These are phyloP conservation scores for Podila horticola DNA, from an alignment of 192 early-diverging fungal genomes.

Conservation along the genomic window DNA sequence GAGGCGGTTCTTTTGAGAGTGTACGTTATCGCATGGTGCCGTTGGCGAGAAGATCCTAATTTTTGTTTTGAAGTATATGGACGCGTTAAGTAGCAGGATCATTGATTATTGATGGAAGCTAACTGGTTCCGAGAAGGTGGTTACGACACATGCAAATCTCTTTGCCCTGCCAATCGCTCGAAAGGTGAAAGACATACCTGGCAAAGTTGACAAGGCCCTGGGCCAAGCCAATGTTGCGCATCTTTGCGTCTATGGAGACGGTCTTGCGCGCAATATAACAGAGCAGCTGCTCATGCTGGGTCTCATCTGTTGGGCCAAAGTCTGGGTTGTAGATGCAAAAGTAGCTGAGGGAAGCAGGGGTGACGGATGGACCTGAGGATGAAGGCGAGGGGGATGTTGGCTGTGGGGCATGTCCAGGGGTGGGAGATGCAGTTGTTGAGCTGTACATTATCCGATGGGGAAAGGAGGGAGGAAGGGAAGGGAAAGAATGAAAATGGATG, in stretches of 20 bases:
- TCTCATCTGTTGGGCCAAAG: constrained; percentile 72
- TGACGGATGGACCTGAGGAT: constrained; percentile 28
- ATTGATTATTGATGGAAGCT: neutral
- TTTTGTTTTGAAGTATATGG: neutral
- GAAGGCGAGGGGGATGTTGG: constrained; percentile 1
- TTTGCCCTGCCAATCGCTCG: neutral
- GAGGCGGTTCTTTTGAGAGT: constrained; percentile 68
- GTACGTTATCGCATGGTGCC: constrained; percentile 64
- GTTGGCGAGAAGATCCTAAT: constrained; percentile 62
- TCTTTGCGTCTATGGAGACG: constrained; percentile 77
- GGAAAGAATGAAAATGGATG: neutral
- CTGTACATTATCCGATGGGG: constrained; percentile 23
- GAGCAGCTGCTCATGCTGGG: constrained; percentile 78
- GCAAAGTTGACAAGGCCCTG: constrained; percentile 79
- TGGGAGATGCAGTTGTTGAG: constrained; percentile 8
- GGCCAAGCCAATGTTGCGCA: constrained; percentile 79
- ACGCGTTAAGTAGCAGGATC: neutral
- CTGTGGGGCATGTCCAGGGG: neutral
- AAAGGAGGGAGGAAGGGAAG: neutral
- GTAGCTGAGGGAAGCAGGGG: constrained; percentile 66
- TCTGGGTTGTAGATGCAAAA: constrained; percentile 82
- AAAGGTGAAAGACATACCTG: constrained; percentile 44
- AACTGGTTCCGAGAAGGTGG: too few relatives aligned
- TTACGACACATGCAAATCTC: neutral
- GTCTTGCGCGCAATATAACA: constrained; percentile 76